Evolutionary conservation across 2,329 filamentous ascomycete genomes (phyloP), one percentile per base, ranked within the genome.

Genomic region (Fusarium secorum): DNA sequence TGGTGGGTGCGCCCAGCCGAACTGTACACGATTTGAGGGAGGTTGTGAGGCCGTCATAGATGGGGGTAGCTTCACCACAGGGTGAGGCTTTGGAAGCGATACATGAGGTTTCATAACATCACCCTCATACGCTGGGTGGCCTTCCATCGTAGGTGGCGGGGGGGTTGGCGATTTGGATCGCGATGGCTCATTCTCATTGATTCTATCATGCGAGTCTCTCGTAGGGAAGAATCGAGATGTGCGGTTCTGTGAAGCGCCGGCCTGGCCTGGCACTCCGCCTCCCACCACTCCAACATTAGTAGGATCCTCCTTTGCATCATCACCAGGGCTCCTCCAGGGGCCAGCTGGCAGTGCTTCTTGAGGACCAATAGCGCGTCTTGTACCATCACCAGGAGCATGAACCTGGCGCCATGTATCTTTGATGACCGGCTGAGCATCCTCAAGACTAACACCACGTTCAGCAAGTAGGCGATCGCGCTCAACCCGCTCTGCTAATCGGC

Each of bases 41-140:
- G 70, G 53, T 32, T 79, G 77, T 4, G 73, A 60, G 30, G 71
- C 68, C 17, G 59, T 52, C 68, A 77, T 66, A 11, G 84, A 76
- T 11, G 93, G 93, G 6, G 93, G 95, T 7, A 98, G 86, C 77
- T 91, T 94, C 17, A 98, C 95, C 30, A 94, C 87, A 35, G 93
- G 93, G 59, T 91, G 86, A 11, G 90, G 89, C 39, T 84, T 88
- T 0, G 93, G 93, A 13, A 95, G 82, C 38, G 88, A 89, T 11
- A 95, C 92, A 61, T 90, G 87, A 7, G 93, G 92, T 64, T 87
- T 89, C 36, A 82, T 81, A 3, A 82, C 83, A 74, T 93, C 88
- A 33, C 91, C 90, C 72, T 90, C 89, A 71, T 92, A 93, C 4
- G 87, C 92, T 10, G 92, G 92, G 75, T 95, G 92, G 14, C 87